Base-by-base conservation (phyloP, 1,284 basidiomycete genomes). In the Phellopilus nigrolimitatus region DNA sequence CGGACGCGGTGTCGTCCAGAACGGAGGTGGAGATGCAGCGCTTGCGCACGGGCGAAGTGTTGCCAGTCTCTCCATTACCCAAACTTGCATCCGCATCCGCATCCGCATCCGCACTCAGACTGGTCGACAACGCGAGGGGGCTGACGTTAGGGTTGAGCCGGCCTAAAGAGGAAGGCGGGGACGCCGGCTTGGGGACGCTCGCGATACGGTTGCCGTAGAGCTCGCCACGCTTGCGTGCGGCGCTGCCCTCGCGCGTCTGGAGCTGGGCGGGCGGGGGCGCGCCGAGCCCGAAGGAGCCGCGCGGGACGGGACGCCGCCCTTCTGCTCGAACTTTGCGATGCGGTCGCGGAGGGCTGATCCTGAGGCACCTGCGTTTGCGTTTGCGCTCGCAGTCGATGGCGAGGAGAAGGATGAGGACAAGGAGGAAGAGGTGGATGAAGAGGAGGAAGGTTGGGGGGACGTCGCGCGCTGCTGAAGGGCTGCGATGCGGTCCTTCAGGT, bases 401-500 rank as follows among this genome's bases (percentile, higher is more conserved):
- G 8, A 63, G 58, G 28, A n/a, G n/a, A n/a, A 68, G 64, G 4
- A 72, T 60, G 34, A 13, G 12, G 7, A 15, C 2, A 17, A 22
- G 68, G 64, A 37, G 7, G 34, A 17, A 2, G 34, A 37, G 34
- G 34, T 17, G 15, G 34, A 45, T n/a, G 27, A 68, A 66, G 46
- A 36, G 15, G 27, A 28, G 63, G 62, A 41, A 65, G 44, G 36
- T 39, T 59, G 34, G 1, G 54, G 45, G 4, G 47, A 39, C 27
- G 47, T 25, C 2, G 65, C 76, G 53, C 75, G 75, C 59, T 85
- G 82, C 62, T 88, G 78, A 36, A 88, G 70, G 27, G 84, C 84
- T 13, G 84, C 84, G 54, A 88, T 88, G 51, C 85, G 81, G 60
- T 87, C 85, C 65, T 82, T 87, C 61, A 88, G 75, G 64, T 82